Evolutionary conservation across 2,329 filamentous ascomycete species (phyloP).

Genomic region (Cytospora leucostoma): DNA sequence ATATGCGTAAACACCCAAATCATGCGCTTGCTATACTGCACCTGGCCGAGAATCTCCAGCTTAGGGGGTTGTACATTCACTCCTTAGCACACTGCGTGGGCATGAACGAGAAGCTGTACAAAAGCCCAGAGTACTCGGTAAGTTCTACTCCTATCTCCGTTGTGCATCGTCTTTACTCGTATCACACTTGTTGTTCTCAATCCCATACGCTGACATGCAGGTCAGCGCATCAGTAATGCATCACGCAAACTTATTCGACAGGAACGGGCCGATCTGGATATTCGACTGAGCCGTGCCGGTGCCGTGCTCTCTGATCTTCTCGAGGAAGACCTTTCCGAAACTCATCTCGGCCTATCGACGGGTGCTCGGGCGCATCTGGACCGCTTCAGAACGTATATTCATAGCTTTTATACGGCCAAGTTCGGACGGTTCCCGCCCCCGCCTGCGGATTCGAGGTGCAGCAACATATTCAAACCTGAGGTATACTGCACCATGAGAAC

Average conservation of each 20-base stretch:
- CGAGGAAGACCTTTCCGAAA: constrained; percentile 67
- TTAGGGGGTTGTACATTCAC: constrained; percentile 68
- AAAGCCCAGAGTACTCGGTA: constrained; percentile 63
- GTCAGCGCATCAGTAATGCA: constrained; percentile 49
- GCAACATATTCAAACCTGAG: constrained; percentile 55
- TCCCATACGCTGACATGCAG: constrained; percentile 15
- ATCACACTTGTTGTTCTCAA: neutral
- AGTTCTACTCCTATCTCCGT: constrained; percentile 33
- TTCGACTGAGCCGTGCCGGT: constrained; percentile 59
- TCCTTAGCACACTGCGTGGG: constrained; percentile 78
- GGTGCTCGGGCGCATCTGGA: constrained; percentile 68
- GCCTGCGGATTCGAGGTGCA: constrained; percentile 40
- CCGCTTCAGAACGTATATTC: constrained; percentile 69
- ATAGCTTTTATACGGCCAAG: constrained; percentile 65
- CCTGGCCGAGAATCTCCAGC: constrained; percentile 66
- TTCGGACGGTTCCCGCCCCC: constrained; percentile 73
- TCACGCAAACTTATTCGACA: constrained; percentile 67
- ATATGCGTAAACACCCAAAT: constrained; percentile 64
- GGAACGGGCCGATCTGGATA: constrained; percentile 65
- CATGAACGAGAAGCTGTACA: constrained; percentile 65
- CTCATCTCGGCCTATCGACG: constrained; percentile 63
- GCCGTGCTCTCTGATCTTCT: constrained; percentile 67
- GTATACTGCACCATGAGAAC: constrained; percentile 62
- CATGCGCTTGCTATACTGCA: constrained; percentile 69
- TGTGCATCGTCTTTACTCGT: too few species aligned